These are phyloP conservation scores for Eucalyptus tenuipes DNA, from an alignment of 345 rosid genomes.

Conservation along the genomic window DNA sequence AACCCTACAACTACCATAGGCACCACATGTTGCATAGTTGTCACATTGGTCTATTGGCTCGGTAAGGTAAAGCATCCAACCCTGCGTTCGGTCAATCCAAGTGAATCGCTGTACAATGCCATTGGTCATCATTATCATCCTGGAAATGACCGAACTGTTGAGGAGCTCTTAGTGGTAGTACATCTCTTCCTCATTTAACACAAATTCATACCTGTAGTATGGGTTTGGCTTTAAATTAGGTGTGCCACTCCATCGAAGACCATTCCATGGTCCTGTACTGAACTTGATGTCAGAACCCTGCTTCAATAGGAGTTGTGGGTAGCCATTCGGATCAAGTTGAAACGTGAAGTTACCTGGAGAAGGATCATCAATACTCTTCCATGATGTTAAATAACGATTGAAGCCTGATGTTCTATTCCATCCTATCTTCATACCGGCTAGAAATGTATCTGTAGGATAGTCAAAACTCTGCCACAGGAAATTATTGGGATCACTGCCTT, in stretches of 20 bases:
- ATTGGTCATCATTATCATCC: conserved; percentile 2
- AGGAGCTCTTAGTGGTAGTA: conserved; percentile 14
- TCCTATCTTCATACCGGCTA: conserved; percentile 45
- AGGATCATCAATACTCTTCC: conserved; percentile 35
- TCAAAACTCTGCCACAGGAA: conserved; percentile 57
- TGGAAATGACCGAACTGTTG: conserved; percentile 2
- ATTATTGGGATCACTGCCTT: background rate
- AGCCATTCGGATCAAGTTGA: conserved; percentile 12
- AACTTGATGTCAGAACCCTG: background rate
- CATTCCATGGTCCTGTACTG: conserved; percentile 38
- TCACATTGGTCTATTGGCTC: conserved; percentile 33
- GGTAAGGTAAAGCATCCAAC: conserved; percentile 14
- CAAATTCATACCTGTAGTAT: background rate
- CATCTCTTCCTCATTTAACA: conserved; percentile 11
- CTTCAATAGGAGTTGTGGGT: conserved; percentile 20
- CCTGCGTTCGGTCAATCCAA: conserved; percentile 16
- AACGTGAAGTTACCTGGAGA: conserved; percentile 8
- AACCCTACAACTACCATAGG: conserved; percentile 23
- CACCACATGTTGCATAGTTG: conserved; percentile 21
- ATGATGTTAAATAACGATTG: conserved; percentile 17
- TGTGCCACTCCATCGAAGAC: conserved; percentile 20
- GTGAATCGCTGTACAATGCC: conserved; percentile 21
- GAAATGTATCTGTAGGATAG: conserved; percentile 21
- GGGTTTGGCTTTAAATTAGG: conserved; percentile 8
- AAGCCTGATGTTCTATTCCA: conserved; percentile 14